Evolutionary conservation across 768 basidiomycete genomes (phyloP), one percentile per base, ranked within the genome.

Genomic region (Mycena epipterygia): DNA sequence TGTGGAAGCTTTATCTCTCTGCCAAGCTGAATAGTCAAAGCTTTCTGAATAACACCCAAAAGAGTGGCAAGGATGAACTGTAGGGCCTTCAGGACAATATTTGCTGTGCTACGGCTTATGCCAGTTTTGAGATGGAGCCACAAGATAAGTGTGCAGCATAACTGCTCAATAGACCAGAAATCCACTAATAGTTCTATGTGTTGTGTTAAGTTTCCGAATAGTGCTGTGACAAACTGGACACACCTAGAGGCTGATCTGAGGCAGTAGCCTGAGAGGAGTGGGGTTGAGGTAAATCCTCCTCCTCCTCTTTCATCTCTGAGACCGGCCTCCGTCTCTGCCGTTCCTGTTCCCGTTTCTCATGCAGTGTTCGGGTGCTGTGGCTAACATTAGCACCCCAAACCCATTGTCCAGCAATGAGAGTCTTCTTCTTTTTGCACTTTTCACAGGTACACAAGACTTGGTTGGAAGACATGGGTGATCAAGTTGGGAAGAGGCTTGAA

Each of bases 51-150:
- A 30, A 59, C 29, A 32, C 29, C 19, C 30, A 66, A 25, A 27
- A 37, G 41, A 17, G 55, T 37, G 32, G n/a, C n/a, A 27, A 66
- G 27, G n/a, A 66, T 66, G 37, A 66, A 58, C 19, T 49, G 55
- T 11, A 46, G 16, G n/a, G 64, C 64, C 41, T 66, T 46, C 29
- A 66, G 16, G n/a, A 67, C n/a, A 37, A 27, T 58, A 21, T 53
- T 67, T 23, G 23, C 23, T 41, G 44, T 67, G 3, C 48, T 33
- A 5, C 57, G 41, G 39, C 66, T 60, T 2, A 60, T 2, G 4
- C 66, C 66, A 33, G 44, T 44, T 27, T 23, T 29, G 6, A 60
- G 48, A 60, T 67, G 19, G 23, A 67, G 66, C 66, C 66, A 67
- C 16, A 60, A 29, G 2, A 37, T 46, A 27, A 67, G 48, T 2